A percentile compares a stretch with the other conserved stretches of the same genome.
Conservation (phyloP, 2,329 filamentous ascomycete genomes). For the Claviceps humidiphila region DNA sequence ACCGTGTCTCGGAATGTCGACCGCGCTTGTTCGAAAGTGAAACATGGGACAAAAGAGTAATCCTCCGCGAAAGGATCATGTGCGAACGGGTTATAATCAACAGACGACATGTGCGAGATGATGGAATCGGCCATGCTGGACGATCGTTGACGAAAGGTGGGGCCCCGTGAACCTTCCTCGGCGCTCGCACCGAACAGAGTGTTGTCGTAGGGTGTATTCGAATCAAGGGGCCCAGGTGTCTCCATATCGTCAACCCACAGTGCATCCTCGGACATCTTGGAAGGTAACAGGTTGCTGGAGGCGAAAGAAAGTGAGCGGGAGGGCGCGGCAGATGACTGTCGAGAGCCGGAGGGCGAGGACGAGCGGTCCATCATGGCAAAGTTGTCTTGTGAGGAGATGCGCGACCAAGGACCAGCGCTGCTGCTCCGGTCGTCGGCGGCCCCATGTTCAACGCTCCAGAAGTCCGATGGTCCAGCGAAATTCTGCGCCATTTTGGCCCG, state of each 20-base stretch:
- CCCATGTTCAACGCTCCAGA: constrained; percentile 79
- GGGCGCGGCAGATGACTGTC: constrained; percentile 31
- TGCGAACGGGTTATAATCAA: constrained; percentile 42
- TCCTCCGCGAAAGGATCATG: constrained; percentile 69
- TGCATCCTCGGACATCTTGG: constrained; percentile 22
- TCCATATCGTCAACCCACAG: constrained; percentile 39
- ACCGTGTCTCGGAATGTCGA: constrained; percentile 86
- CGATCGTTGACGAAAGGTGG: constrained; percentile 48
- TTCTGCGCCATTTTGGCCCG: constrained; percentile 38
- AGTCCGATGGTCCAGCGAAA: constrained; percentile 43
- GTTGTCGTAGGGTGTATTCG: constrained; percentile 50
- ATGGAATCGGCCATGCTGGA: constrained; percentile 72
- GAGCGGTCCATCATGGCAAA: constrained; percentile 23
- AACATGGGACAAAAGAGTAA: constrained; percentile 83
- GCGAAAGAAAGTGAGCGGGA: constrained; percentile 34
- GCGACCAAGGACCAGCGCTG: constrained; percentile 25
- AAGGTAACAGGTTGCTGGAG: constrained; percentile 19
- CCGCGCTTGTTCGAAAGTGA: constrained; percentile 73
- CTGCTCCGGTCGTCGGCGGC: constrained; percentile 39
- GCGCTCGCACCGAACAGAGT: constrained; percentile 63
- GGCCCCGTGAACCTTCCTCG: constrained; percentile 44
- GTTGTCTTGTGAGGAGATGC: constrained; percentile 28
- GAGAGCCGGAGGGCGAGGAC: constrained; percentile 25
- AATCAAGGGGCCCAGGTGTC: constrained; percentile 38
- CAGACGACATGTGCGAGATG: constrained; percentile 54